Conservation (phyloP, 257 asterid species). For the Solanum piurae region DNA sequence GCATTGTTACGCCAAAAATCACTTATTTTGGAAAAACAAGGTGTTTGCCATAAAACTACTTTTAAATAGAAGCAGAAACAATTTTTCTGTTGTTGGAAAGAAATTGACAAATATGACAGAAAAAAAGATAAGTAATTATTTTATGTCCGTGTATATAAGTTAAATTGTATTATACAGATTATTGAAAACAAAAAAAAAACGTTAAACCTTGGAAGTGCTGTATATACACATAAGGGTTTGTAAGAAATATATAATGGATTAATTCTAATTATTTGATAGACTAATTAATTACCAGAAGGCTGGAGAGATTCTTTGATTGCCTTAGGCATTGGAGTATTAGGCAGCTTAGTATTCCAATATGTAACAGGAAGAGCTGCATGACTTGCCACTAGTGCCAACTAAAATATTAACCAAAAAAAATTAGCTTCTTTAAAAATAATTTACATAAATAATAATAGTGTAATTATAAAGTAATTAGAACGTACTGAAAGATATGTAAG, state of each 20-base stretch:
- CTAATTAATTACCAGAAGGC: constrained; percentile 10
- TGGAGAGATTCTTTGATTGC: constrained; percentile 45
- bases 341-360: constrained; percentile 65
- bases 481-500: constrained; percentile 60
- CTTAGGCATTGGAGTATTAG: constrained; percentile 68
- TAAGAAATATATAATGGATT: not conserved
- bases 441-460: not conserved
- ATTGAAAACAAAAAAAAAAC: not conserved
- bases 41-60: too few relatives aligned
- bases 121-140: not conserved
- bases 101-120: too few relatives aligned
- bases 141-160: not conserved
- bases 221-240: not conserved
- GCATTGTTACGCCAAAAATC: not conserved
- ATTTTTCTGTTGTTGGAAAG: too few relatives aligned
- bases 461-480: not conserved
- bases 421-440: not conserved
- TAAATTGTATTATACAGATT: not conserved
- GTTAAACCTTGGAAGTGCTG: not conserved
- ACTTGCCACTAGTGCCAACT: constrained; percentile 50
- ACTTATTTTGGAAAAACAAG: too few relatives aligned
- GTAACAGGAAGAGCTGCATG: constrained; percentile 42
- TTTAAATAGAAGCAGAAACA: too few relatives aligned
- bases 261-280: not conserved
- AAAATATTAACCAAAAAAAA: not conserved